Base-by-base conservation (phyloP, 1,284 basidiomycete genomes). In the Fomitopsis betulina region DNA sequence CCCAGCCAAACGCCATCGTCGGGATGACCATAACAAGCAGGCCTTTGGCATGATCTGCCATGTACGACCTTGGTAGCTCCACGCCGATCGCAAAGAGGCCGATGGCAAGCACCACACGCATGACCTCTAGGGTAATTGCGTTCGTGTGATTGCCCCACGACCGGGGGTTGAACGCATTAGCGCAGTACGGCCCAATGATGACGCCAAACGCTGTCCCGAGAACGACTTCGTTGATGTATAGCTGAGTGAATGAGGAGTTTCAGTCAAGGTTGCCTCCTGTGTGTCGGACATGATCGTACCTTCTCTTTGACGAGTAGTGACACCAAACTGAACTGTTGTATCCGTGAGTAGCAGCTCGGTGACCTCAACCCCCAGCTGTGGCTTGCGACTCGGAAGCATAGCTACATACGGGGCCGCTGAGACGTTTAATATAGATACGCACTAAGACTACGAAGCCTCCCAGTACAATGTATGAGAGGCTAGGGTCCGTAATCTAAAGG, bases 201-300 rank as follows among this genome's bases (percentile, higher is more conserved):
- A 93, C 80, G 0, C 91, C 89, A 53, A 90, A 92, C 0, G 82
- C 78, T 0, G 94, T 95, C 3, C 94, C 94, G 42, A 97, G 85
- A 37, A 95, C 88, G 25, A 96, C 94, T 77, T 98, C 96, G 65
- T 94, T 96, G 64, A 97, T 86, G 70, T 91, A 96, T 3, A 96
- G 70, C 78, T 89, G 60, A 6, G 30, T 39, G 30, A 13, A 58
- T 3, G 27, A 49, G 35, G 10, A 5, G 30, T 19, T 37, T 21
- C 12, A 19, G 54, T 15, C n/a, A 33, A n/a, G n/a, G n/a, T 23
- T 45, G 5, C 15, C 33, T 35, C 42, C 39, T 53, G 5, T 8
- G 53, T 54, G 27, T 15, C 47, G 21, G 33, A 2, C 35, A 45
- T 25, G 10, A 53, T 6, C 21, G 6, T 38, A 85, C 87, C 73